phyloP scores from a whole-genome alignment of 495 filamentous ascomycete species.

The Sordaria brevicollis region DNA sequence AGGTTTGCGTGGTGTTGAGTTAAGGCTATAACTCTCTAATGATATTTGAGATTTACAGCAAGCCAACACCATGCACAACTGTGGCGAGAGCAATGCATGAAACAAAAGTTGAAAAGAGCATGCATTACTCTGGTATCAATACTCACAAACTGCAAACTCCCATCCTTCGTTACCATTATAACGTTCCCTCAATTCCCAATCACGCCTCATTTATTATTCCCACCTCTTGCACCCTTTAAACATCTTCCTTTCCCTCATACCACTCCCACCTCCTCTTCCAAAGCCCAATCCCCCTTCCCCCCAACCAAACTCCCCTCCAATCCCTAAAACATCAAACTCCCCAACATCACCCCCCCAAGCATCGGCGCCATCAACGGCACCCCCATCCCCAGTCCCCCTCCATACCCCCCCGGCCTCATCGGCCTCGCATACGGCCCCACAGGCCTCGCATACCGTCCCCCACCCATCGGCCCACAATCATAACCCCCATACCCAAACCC shows the following conservation, averaged over 20 bases:
- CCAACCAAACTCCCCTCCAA: slow-evolving; percentile 9
- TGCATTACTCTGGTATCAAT: background rate
- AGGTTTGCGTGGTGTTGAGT: too few species aligned
- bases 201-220: background rate
- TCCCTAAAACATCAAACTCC: slow-evolving; percentile 3
- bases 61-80: too few species aligned
- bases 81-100: too few species aligned
- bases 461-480: slow-evolving; percentile 12
- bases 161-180: background rate
- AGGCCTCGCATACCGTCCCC: slow-evolving; percentile 9
- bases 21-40: too few species aligned
- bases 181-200: background rate
- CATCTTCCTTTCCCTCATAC: background rate
- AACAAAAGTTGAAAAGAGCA: background rate
- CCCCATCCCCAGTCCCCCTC: background rate
- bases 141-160: background rate
- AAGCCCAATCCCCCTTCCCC: background rate
- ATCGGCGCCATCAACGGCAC: slow-evolving; percentile 2
- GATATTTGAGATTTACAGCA: too few species aligned
- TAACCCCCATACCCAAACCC: slow-evolving; percentile 16
- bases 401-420: background rate
- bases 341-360: background rate
- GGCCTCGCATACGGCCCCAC: slow-evolving; percentile 1
- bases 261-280: background rate
- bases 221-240: background rate